Evolutionary conservation across 2,329 filamentous ascomycete genomes (phyloP).

Genomic region (Phyllosticta citribraziliensis): DNA sequence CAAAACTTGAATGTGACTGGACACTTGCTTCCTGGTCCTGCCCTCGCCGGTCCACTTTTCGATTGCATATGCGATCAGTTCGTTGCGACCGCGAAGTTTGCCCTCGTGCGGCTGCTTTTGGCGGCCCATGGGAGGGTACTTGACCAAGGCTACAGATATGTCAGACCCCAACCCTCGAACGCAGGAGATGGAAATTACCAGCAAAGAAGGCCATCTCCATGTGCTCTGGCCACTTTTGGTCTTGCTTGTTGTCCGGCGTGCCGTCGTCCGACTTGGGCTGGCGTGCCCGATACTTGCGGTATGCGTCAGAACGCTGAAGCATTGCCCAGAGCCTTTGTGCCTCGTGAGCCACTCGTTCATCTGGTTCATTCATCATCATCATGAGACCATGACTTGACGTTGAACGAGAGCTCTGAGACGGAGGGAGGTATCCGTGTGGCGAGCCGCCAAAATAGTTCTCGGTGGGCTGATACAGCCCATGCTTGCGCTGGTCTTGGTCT

Average conservation of each 20-base stretch:
- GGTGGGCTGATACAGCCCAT: constrained; percentile 11
- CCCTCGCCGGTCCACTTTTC: constrained; percentile 43
- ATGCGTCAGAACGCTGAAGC: constrained; percentile 29
- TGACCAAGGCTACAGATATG: constrained; percentile 34
- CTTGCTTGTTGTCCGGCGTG: constrained; percentile 19
- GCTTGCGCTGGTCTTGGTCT: constrained; percentile 22
- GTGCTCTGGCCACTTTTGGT: constrained; percentile 38
- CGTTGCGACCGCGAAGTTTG: constrained; percentile 50
- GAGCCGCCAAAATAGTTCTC: constrained; percentile 6
- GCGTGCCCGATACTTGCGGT: constrained; percentile 36
- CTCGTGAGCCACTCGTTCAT: constrained; percentile 10
- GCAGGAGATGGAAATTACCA: constrained; percentile 24
- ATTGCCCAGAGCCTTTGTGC: constrained; percentile 22
- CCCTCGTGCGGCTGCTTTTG: constrained; percentile 40
- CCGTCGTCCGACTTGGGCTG: constrained; percentile 23
- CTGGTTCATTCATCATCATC: constrained; percentile 4
- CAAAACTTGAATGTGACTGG: constrained; percentile 54
- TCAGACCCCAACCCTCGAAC: constrained; percentile 1
- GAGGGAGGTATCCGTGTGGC: constrained; percentile 1
- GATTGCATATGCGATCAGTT: constrained; percentile 51
- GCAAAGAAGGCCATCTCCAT: constrained; percentile 39
- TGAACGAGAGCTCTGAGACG: not conserved
- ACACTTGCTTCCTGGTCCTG: constrained; percentile 50
- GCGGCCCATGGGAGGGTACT: constrained; percentile 49
- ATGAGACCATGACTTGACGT: not conserved